Evolutionary conservation across 2,329 filamentous ascomycete genomes (phyloP), one percentile per base, ranked within the genome.

Genomic region (Aspergillus versicolor): DNA sequence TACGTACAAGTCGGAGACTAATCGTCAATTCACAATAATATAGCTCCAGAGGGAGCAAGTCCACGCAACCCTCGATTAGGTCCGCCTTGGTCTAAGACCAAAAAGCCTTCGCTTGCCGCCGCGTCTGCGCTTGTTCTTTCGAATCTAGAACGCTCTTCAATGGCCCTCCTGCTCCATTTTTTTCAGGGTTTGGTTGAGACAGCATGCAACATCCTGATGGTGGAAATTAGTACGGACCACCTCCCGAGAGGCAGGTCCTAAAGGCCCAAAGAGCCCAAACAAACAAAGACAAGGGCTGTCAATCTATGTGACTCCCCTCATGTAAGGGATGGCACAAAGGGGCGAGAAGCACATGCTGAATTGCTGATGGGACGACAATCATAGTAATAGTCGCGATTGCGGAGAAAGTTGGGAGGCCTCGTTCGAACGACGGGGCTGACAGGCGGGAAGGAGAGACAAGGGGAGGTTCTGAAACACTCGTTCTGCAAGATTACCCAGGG

Each of bases 401-500:
- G 38, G 53, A 49, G 54, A 59, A 44, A 32, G 56, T 45, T 40
- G 50, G 42, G 21, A 40, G 30, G 30, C 50, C 47, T 24, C 54
- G 53, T 56, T 64, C 61, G 63, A 66, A 65, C 63, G 60, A 64
- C 62, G 64, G 64, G 64, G 63, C 64, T 50, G 50, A 47, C 53
- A 58, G 53, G 58, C 58, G 63, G 59, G 61, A 59, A 56, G 57
- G 59, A 60, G 52, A 63, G 27, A 30, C 27, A 59, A 61, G 62
- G 59, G 48, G 22, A 34, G 38, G 40, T 38, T 57, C 58, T 54
- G 62, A 60, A 60, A 63, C 61, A 57, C 24, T 43, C 43, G 46
- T 44, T 45, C 58, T 64, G 63, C 63, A 66, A 66, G 64, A 67
- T 67, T 67, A 67, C 64, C 60, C 61, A 66, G 65, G 63, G 63